A percentile compares a stretch with the other conserved stretches of the same genome.
phyloP scores from a whole-genome alignment of 2,329 filamentous ascomycete species.

The Aquanectria penicillioides region DNA sequence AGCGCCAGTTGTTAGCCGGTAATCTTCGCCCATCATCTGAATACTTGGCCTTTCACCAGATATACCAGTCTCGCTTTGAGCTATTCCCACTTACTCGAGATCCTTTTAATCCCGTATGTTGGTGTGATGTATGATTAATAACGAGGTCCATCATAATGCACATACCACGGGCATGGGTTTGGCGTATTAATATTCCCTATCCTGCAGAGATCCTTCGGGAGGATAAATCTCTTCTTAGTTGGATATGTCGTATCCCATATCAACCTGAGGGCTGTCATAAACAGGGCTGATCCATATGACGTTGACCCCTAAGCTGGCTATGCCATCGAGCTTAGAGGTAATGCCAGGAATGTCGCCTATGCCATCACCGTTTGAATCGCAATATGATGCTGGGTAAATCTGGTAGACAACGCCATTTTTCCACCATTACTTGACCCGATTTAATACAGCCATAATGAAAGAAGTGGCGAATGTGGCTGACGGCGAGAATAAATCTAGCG shows the following conservation, averaged over 20 bases:
- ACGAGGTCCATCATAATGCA: slow-evolving; percentile 36
- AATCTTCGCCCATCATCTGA: slow-evolving; percentile 61
- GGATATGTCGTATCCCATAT: slow-evolving; percentile 38
- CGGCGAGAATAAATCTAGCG: no score
- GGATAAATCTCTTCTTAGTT: slow-evolving; percentile 36
- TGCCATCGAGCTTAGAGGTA: slow-evolving; percentile 62
- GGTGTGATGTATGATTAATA: slow-evolving; percentile 36
- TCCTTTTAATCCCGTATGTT: slow-evolving; percentile 38
- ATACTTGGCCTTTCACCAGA: slow-evolving; percentile 64
- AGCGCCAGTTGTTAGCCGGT: slow-evolving; percentile 80
- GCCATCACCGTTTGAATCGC: slow-evolving; percentile 64
- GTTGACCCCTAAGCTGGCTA: slow-evolving; percentile 27
- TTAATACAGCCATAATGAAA: no score
- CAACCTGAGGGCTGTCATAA: slow-evolving; percentile 36
- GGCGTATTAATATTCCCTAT: slow-evolving; percentile 34
- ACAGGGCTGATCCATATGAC: slow-evolving; percentile 38
- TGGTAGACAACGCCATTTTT: slow-evolving; percentile 65
- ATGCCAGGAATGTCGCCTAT: slow-evolving; percentile 64
- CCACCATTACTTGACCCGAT: no score
- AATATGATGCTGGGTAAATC: slow-evolving; percentile 66
- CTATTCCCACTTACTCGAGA: slow-evolving; percentile 27
- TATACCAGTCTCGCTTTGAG: slow-evolving; percentile 68
- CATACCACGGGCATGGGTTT: slow-evolving; percentile 35
- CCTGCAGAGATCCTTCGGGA: slow-evolving; percentile 34
- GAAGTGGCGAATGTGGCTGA: no score